A percentile compares a stretch with the other conserved stretches of the same genome.
Conservation (phyloP, 2,329 filamentous ascomycete species). For the Capronia americana region DNA sequence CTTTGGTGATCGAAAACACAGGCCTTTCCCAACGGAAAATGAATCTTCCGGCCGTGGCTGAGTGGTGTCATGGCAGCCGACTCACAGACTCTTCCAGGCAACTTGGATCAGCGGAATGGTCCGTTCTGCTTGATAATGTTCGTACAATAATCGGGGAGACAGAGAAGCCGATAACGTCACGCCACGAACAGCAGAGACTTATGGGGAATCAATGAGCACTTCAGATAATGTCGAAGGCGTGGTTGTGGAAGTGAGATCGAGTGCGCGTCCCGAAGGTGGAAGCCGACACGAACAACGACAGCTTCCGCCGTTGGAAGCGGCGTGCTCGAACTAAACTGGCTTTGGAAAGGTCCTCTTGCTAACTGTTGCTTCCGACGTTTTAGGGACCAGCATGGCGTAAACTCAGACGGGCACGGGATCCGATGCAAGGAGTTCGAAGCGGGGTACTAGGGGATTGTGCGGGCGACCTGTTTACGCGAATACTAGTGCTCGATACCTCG, state of each 20-base stretch:
- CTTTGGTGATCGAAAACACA: background rate
- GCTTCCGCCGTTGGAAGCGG: slow-evolving; percentile 5
- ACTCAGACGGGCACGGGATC: slow-evolving; percentile 16
- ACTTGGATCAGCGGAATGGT: slow-evolving; percentile 3
- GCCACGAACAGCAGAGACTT: slow-evolving; percentile 6
- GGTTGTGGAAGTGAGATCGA: background rate
- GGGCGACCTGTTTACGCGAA: background rate
- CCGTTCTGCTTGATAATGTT: slow-evolving; percentile 19
- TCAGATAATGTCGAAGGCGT: background rate
- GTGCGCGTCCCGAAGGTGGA: slow-evolving; percentile 19
- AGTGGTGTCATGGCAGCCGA: background rate
- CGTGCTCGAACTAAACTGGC: slow-evolving; percentile 1
- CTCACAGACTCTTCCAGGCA: background rate
- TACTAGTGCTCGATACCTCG: background rate
- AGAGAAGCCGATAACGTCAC: slow-evolving; percentile 7
- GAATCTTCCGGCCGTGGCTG: background rate
- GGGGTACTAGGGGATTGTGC: slow-evolving; percentile 18
- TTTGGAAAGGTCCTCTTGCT: background rate
- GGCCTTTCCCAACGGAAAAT: background rate
- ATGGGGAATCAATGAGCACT: background rate
- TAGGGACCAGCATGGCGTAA: background rate
- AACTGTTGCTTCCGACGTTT: background rate
- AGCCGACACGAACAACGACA: slow-evolving; percentile 8
- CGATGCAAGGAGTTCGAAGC: slow-evolving; percentile 26
- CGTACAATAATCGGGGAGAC: background rate